Conservation (phyloP, 2,329 filamentous ascomycete species). For the Trichothecium roseum region DNA sequence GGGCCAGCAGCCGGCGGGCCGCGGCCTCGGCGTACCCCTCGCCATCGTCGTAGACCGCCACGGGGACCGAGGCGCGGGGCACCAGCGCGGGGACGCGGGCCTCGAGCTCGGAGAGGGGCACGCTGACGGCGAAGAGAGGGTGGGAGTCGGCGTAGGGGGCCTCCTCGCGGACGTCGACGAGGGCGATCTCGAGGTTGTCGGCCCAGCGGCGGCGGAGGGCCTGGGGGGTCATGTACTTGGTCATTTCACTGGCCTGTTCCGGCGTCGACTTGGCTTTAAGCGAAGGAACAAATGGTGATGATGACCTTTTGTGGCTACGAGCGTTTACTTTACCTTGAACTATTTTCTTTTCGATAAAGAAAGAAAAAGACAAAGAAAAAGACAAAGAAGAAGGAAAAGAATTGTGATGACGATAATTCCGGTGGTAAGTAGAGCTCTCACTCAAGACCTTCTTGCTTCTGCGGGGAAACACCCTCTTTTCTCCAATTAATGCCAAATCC, state of each 20-base stretch:
- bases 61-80: constrained; percentile 13
- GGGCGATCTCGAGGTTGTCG: constrained; percentile 13
- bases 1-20: constrained; percentile 8
- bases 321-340: not conserved
- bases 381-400: no score
- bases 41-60: constrained; percentile 18
- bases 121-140: constrained; percentile 16
- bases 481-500: no score
- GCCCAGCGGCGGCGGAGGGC: constrained; percentile 14
- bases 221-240: constrained; percentile 10
- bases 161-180: constrained; percentile 20
- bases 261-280: not conserved
- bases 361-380: no score
- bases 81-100: constrained; percentile 13
- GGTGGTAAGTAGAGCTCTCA: no score
- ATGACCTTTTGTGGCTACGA: not conserved
- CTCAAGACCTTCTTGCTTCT: no score
- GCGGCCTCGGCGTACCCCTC: constrained; percentile 15
- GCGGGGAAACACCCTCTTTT: no score
- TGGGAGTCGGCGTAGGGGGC: constrained; percentile 16
- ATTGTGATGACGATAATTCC: no score
- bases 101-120: constrained; percentile 18
- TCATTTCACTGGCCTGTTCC: no score
- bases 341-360: no score
- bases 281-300: not conserved